Evolutionary conservation across 495 filamentous ascomycete species (phyloP), one percentile per base, ranked within the genome.

Genomic region (Thermothielavioides terrestris): DNA sequence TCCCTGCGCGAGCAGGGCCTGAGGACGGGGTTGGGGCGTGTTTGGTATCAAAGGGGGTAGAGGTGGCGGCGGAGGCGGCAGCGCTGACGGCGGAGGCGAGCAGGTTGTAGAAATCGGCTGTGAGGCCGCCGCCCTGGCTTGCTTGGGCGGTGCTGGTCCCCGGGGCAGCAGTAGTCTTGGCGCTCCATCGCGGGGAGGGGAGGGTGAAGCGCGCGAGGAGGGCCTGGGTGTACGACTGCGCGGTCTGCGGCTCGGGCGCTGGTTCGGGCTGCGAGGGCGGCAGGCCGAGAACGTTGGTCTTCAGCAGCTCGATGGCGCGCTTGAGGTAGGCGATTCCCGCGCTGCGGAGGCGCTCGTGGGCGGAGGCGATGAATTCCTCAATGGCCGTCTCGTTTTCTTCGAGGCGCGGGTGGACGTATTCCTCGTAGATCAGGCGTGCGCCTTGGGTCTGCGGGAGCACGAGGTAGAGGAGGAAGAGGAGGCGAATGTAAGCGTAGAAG

Each of bases 371-470:
- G 55, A 95, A 81, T 30, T 85, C 81, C 52, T 98, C 92, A 67
- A 98, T 97, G 50, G 89, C 80, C 15, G 72, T 67, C 65, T 99
- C 92, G 63, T 99, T 90, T 28, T 89, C 78, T 43, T 77, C 71
- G 42, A 99, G 81, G 71, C 89, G 94, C 2, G 94, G 92, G 61
- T 94, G 79, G 51, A 99, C 76, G 64, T 95, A 83, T 28, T 77
- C 73, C 59, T 86, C 77, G 70, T 97, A 99, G 55, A 97, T 73
- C 45, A 83, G 68, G 26, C 82, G 83, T 43, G 90, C 89, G 59
- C 92, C 92, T 62, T 96, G 90, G 34, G 86, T 89, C 67, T 95
- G 90, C 1, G 92, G 92, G n/a, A 95, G 83, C 53, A 99, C 88
- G 52, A 99, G 89, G 75, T 95, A 99, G 57, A 88, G 79, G 65